Conservation (phyloP, 78 protist species). For the Acrasis kona region DNA sequence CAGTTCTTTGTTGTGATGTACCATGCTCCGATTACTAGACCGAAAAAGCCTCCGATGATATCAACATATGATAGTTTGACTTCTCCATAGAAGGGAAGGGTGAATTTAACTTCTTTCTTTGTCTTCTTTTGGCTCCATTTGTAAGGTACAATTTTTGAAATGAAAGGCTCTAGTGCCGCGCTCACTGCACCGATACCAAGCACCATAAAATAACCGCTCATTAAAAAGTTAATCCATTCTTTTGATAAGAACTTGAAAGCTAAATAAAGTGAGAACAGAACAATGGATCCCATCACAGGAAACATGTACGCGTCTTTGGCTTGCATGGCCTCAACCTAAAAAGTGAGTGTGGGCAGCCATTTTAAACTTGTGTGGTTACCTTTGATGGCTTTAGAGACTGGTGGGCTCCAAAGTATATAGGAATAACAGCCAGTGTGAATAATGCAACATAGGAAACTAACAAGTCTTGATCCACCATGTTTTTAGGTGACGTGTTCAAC, state of each 20-base stretch:
- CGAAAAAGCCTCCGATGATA: neutral
- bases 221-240: conserved; percentile 30
- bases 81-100: neutral
- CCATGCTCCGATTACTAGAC: neutral
- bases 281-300: conserved; percentile 55
- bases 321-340: neutral
- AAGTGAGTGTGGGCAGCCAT: neutral
- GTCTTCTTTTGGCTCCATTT: neutral
- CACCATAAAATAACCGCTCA: conserved; percentile 40
- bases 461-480: neutral
- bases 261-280: conserved; percentile 48
- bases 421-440: neutral
- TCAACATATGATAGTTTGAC: neutral
- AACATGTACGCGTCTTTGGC: conserved; percentile 60
- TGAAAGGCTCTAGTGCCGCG: neutral
- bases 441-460: neutral
- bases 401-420: neutral
- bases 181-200: conserved; percentile 40
- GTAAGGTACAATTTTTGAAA: neutral
- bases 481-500: no score
- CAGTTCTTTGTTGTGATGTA: conserved; percentile 62
- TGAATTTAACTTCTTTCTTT: neutral
- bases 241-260: conserved; percentile 47
- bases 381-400: neutral
- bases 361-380: neutral